Evolutionary conservation across 306 rosid genomes (phyloP), one percentile per base, ranked within the genome.

Genomic region (Ceratonia siliqua): DNA sequence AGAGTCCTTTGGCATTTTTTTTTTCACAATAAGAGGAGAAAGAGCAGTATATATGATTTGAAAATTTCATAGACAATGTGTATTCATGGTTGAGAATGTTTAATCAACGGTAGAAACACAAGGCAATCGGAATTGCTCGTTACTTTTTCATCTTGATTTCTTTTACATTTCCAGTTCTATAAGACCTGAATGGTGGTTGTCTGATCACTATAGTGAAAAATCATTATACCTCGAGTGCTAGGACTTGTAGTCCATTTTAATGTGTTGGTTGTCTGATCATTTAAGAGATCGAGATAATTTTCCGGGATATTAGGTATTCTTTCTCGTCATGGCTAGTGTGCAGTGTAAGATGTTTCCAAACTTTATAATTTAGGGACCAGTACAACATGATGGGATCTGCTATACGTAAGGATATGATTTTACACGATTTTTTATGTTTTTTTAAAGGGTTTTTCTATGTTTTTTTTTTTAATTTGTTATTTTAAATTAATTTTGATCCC

Each of bases 31-130:
- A 85, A 85, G 85, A 83, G 80, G 75, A 80, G 81, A 84, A 83
- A 84, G 86, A 80, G 78, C 79, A 76, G 82, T 86, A 78, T 85
- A 89, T 79, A 82, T 76, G 84, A 78, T 80, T 73, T 77, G 79
- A 73, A 55, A 70, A 64, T 59, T 68, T 84, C 84, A 78, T 63
- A 3, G 68, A 43, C 67, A 61, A 74, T 79, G 46, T 38, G 68
- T 72, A 79, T 41, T 80, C 82, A 49, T 79, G 70, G 67, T 58
- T 55, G 74, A 35, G 78, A 63, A 75, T 80, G 75, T 79, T 74
- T 27, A 79, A 66, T 62, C 69, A n/a, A 59, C 84, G 55, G 61
- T 68, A 72, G 83, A 81, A 80, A 63, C 81, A 78, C 82, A 80
- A 62, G 32, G 76, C 70, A 62, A 68, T 58, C 52, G 68, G 65